phyloP scores from a whole-genome alignment of 352 stramenopile species.

The Pythium rishiriense region DNA sequence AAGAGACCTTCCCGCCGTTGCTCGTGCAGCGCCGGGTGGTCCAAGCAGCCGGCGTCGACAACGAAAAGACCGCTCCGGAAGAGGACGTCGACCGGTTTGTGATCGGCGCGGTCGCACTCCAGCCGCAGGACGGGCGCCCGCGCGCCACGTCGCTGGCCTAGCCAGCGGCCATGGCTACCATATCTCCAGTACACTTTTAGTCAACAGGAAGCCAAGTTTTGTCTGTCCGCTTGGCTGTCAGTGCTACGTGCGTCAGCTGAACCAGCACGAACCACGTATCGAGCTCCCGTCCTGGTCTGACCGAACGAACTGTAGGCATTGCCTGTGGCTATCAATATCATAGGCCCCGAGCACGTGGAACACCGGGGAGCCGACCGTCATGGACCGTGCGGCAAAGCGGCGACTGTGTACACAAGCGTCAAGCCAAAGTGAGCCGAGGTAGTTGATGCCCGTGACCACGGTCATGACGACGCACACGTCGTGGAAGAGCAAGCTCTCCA shows the following conservation, averaged over 20 bases:
- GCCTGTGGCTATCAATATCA: too few species aligned
- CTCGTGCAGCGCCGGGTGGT: slow-evolving; percentile 6
- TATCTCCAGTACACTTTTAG: too few species aligned
- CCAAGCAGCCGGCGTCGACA: background rate
- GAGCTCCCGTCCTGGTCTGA: too few species aligned
- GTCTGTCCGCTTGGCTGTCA: background rate
- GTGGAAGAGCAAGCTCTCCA: slow-evolving; percentile 3
- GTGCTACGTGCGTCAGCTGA: background rate
- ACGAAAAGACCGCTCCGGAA: background rate
- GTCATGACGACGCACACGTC: background rate
- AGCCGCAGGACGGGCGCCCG: background rate
- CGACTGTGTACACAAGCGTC: slow-evolving; percentile 8
- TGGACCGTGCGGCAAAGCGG: background rate
- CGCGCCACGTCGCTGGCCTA: slow-evolving; percentile 4
- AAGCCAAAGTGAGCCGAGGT: background rate
- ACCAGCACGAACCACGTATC: slow-evolving; percentile 1
- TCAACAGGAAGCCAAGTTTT: background rate
- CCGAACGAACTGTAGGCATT: too few species aligned
- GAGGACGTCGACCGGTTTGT: slow-evolving; percentile 11
- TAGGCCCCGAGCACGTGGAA: background rate
- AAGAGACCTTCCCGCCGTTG: background rate
- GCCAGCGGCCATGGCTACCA: too few species aligned
- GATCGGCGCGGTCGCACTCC: slow-evolving; percentile 5
- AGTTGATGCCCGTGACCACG: background rate
- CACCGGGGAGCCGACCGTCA: background rate